Evolutionary conservation across 2,329 filamentous ascomycete species (phyloP).

Genomic region (Reticulascus tulasneorum): DNA sequence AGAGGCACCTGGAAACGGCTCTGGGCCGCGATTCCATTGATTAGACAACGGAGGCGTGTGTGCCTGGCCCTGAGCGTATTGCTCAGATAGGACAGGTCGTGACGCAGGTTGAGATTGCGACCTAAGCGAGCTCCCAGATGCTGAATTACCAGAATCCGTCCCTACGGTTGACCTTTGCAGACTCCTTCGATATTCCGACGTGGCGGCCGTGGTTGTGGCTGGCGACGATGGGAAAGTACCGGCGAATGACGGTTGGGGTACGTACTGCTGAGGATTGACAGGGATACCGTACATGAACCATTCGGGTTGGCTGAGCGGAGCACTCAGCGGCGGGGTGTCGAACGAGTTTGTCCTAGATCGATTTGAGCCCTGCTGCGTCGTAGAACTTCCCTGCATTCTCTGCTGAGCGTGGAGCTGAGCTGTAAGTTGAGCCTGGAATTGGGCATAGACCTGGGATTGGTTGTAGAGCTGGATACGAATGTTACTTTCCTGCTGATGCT

Average conservation of each 20-base stretch:
- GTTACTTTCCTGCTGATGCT: slow-evolving; percentile 17
- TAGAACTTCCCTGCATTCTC: slow-evolving; percentile 10
- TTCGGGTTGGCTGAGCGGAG: slow-evolving; percentile 50
- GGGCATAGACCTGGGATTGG: slow-evolving; percentile 15
- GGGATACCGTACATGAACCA: slow-evolving; percentile 46
- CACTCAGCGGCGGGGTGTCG: slow-evolving; percentile 57
- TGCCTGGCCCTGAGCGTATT: slow-evolving; percentile 11
- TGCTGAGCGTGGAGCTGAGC: slow-evolving; percentile 14
- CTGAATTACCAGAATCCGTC: slow-evolving; percentile 42
- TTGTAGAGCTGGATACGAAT: slow-evolving; percentile 13
- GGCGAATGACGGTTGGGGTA: slow-evolving; percentile 45
- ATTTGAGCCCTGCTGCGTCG: slow-evolving; percentile 31
- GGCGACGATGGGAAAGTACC: slow-evolving; percentile 59
- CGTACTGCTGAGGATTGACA: slow-evolving; percentile 34
- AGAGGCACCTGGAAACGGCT: no score
- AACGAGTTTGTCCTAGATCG: slow-evolving; percentile 60
- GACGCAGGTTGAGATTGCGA: slow-evolving; percentile 66
- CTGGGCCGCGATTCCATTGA: background rate
- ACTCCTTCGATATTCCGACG: slow-evolving; percentile 53
- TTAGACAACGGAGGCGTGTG: slow-evolving; percentile 3
- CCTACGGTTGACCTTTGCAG: slow-evolving; percentile 50
- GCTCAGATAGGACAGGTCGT: slow-evolving; percentile 25
- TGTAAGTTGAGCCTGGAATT: slow-evolving; percentile 15
- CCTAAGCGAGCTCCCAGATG: slow-evolving; percentile 52
- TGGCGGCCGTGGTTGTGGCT: slow-evolving; percentile 35